Conservation (phyloP, 83 land plant genomes). For the Larix sibirica region DNA sequence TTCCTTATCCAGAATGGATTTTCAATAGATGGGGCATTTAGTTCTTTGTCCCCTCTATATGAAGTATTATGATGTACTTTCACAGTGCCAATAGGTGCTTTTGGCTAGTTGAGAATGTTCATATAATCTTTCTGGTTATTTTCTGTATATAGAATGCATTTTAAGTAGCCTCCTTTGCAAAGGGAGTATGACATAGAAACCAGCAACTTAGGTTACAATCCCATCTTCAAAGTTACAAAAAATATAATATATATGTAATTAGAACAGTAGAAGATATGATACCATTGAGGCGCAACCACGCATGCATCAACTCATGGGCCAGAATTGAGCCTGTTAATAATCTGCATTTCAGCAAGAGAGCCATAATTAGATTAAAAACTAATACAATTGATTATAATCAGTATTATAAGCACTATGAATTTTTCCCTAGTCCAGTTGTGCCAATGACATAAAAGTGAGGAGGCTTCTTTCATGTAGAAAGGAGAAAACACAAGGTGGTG, state of each 20-base stretch:
- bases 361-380: not conserved
- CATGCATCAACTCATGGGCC: constrained; percentile 98
- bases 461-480: not conserved
- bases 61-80: too few relatives aligned
- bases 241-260: not conserved
- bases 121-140: too few relatives aligned
- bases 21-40: too few relatives aligned
- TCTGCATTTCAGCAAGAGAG: constrained; percentile 40
- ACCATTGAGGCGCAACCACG: constrained; percentile 96
- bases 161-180: not conserved
- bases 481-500: not conserved
- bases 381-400: not conserved
- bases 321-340: constrained; percentile 91
- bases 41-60: too few relatives aligned
- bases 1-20: too few relatives aligned
- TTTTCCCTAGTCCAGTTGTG: not conserved
- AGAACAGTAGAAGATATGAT: not conserved
- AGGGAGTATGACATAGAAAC: not conserved
- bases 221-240: not conserved
- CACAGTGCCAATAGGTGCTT: too few relatives aligned
- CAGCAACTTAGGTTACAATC: too few relatives aligned
- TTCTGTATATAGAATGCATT: not conserved
- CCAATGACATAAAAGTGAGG: not conserved
- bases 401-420: not conserved
- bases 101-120: too few relatives aligned